Conservation (phyloP, 768 basidiomycete genomes). For the Auriscalpium microsporum region DNA sequence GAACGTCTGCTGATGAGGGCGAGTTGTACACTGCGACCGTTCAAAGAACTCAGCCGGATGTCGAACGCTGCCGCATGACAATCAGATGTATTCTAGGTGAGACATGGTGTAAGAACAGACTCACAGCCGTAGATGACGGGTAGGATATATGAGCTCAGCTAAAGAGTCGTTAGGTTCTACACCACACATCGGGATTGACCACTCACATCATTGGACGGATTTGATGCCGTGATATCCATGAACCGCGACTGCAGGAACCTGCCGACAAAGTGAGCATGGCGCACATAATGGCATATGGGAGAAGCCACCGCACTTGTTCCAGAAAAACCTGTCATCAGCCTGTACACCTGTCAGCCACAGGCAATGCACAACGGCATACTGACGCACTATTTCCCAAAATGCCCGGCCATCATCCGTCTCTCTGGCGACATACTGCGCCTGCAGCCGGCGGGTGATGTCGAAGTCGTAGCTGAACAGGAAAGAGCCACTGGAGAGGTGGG, state of each 20-base stretch:
- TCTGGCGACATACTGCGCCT: slow-evolving; percentile 64
- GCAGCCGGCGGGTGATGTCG: slow-evolving; percentile 83
- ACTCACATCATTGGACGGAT: slow-evolving; percentile 60
- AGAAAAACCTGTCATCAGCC: slow-evolving; percentile 96
- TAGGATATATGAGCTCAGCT: slow-evolving; percentile 86
- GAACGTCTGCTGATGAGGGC: slow-evolving; percentile 90
- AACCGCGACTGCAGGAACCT: slow-evolving; percentile 53
- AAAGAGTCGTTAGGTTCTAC: slow-evolving; percentile 13
- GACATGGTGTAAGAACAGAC: slow-evolving; percentile 25
- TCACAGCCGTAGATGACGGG: slow-evolving; percentile 92
- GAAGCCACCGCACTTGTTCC: slow-evolving; percentile 64
- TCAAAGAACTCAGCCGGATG: slow-evolving; percentile 63
- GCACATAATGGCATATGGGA: background rate
- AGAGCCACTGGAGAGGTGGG: slow-evolving; percentile 70
- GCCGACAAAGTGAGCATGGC: slow-evolving; percentile 4
- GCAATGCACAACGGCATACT: background rate
- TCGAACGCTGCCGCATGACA: slow-evolving; percentile 61
- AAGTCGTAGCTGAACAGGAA: slow-evolving; percentile 89
- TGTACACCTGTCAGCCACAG: slow-evolving; percentile 22
- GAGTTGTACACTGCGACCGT: slow-evolving; percentile 72
- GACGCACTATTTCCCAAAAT: slow-evolving; percentile 70
- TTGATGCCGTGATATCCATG: slow-evolving; percentile 43
- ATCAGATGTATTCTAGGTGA: background rate
- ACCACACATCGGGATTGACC: background rate
- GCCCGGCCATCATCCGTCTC: slow-evolving; percentile 45